A percentile compares a stretch with the other conserved stretches of the same genome.
Conservation (phyloP, 805 yeast genomes). For the Candida tibetensis region DNA sequence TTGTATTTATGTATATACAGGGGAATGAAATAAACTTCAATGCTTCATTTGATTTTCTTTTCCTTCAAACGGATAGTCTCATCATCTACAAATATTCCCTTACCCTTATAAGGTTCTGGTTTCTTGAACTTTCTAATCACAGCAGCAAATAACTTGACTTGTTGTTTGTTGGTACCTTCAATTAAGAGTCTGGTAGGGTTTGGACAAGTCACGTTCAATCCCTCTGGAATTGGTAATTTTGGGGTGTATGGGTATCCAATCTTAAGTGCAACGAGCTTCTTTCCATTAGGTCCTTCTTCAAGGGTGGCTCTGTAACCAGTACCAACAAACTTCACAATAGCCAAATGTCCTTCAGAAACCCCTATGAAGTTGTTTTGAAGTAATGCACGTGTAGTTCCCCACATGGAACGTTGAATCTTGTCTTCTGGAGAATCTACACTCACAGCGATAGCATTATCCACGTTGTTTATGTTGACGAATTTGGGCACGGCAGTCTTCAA, state of each 20-base stretch:
- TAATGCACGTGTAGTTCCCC: constrained; percentile 91
- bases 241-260: constrained; percentile 86
- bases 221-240: constrained; percentile 72
- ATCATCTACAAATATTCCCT: constrained; percentile 88
- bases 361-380: constrained; percentile 79
- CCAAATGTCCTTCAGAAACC: constrained; percentile 88
- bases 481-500: constrained; percentile 66
- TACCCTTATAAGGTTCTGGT: constrained; percentile 98
- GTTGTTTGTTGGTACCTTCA: constrained; percentile 86
- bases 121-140: constrained; percentile 81
- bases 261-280: constrained; percentile 66
- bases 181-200: constrained; percentile 80
- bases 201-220: constrained; percentile 72
- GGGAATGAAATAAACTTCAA: background rate
- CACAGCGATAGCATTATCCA: constrained; percentile 44
- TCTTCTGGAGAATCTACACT: constrained; percentile 53
- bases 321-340: constrained; percentile 86
- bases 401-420: constrained; percentile 77
- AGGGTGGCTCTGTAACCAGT: constrained; percentile 92
- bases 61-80: constrained; percentile 90
- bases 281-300: constrained; percentile 50
- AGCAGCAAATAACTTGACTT: constrained; percentile 85
- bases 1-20: background rate
- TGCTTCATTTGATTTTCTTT: constrained; percentile 76
- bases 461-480: constrained; percentile 51